Conservation (phyloP, 2,329 filamentous ascomycete species). For the Alternaria arbusti region DNA sequence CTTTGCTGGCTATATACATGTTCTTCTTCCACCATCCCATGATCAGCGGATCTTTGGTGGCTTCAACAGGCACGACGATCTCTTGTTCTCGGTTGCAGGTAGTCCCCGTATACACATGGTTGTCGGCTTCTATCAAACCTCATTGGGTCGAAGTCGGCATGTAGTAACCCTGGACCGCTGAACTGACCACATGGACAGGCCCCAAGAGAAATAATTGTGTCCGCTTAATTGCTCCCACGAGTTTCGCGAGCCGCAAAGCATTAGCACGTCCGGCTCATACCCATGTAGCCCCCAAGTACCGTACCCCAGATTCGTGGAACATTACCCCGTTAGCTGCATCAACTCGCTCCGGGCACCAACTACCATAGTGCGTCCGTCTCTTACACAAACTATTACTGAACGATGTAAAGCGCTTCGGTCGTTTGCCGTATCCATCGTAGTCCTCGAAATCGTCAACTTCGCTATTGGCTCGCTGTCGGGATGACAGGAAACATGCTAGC, state of each 20-base stretch:
- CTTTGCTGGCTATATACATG: conserved; percentile 2
- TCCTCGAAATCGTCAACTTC: neutral
- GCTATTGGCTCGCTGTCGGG: conserved; percentile 16
- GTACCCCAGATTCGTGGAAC: conserved; percentile 11
- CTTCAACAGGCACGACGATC: neutral
- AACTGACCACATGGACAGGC: neutral
- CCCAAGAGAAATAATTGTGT: neutral
- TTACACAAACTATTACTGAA: neutral
- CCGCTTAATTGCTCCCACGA: neutral
- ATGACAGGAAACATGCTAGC: neutral
- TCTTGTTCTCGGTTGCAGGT: neutral
- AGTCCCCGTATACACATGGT: neutral
- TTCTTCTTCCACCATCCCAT: neutral
- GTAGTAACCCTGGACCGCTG: neutral
- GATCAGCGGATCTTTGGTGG: neutral
- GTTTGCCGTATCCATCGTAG: conserved; percentile 7
- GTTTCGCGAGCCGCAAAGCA: neutral
- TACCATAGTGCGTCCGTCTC: neutral
- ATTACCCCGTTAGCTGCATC: neutral
- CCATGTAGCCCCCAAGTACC: neutral
- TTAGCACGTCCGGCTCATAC: conserved; percentile 1
- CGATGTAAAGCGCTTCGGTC: neutral
- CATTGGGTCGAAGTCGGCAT: conserved; percentile 13
- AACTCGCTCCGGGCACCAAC: neutral
- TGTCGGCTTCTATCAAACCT: neutral